These are phyloP conservation scores for Penicillium pulvis DNA, from an alignment of 495 filamentous ascomycete genomes.

Conservation along the genomic window DNA sequence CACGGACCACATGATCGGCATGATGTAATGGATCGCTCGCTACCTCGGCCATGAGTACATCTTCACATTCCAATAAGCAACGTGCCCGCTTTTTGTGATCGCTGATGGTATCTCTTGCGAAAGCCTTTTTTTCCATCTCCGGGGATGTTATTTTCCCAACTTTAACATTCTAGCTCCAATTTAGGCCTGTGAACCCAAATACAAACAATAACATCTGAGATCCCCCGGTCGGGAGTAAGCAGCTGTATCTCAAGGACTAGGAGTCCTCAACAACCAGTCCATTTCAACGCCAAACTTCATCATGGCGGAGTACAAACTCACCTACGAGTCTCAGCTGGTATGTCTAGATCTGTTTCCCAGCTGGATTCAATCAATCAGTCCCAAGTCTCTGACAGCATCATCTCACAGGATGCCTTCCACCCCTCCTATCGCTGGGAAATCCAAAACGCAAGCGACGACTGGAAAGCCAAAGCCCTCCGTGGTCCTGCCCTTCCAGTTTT, in stretches of 20 bases:
- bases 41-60: constrained; percentile 23
- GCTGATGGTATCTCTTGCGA: neutral
- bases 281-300: constrained; percentile 2
- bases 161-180: neutral
- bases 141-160: neutral
- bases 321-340: constrained; percentile 39
- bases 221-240: constrained; percentile 5
- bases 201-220: constrained; percentile 7
- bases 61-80: constrained; percentile 21
- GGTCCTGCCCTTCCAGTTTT: constrained; percentile 72
- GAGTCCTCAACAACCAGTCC: neutral
- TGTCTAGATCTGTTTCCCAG: neutral
- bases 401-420: constrained; percentile 50
- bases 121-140: neutral
- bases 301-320: constrained; percentile 38
- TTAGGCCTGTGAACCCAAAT: neutral
- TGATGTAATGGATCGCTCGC: constrained; percentile 32
- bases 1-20: constrained; percentile 30
- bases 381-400: constrained; percentile 4
- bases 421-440: constrained; percentile 52
- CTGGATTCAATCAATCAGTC: neutral
- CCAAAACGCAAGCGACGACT: constrained; percentile 33
- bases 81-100: neutral
- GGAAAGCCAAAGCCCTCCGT: constrained; percentile 38
- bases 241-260: neutral